Evolutionary conservation across 2,329 filamentous ascomycete genomes (phyloP).

Genomic region (Fusarium metavorans): DNA sequence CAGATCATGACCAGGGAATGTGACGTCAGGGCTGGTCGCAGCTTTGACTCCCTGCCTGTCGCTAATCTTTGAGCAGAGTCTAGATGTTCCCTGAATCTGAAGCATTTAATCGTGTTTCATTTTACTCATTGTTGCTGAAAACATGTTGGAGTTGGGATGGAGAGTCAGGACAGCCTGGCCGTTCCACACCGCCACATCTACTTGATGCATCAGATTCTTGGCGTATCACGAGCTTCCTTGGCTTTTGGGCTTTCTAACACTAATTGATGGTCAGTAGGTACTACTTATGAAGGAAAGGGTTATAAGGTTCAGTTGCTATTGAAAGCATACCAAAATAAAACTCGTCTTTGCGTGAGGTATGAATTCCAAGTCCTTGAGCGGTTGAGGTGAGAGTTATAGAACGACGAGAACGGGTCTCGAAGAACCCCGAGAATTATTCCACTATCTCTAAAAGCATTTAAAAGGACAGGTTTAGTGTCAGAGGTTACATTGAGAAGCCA

Average conservation of each 20-base stretch:
- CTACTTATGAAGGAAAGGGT: neutral
- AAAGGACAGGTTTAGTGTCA: neutral
- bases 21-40: neutral
- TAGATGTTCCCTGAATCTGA: accelerated
- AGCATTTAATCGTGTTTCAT: neutral
- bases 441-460: neutral
- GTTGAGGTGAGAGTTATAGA: neutral
- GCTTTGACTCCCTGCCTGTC: neutral
- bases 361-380: neutral
- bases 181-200: neutral
- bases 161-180: neutral
- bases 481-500: neutral
- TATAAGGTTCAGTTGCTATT: neutral
- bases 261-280: neutral
- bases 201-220: neutral
- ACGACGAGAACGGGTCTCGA: neutral
- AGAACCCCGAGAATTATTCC: neutral
- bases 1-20: neutral
- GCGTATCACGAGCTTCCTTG: neutral
- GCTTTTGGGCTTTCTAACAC: neutral
- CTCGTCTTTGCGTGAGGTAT: neutral
- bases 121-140: neutral
- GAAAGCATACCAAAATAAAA: neutral
- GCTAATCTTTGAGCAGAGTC: neutral
- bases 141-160: neutral